phyloP scores from a whole-genome alignment of 192 early-diverging fungal genomes.

The Backusella australiensis region DNA sequence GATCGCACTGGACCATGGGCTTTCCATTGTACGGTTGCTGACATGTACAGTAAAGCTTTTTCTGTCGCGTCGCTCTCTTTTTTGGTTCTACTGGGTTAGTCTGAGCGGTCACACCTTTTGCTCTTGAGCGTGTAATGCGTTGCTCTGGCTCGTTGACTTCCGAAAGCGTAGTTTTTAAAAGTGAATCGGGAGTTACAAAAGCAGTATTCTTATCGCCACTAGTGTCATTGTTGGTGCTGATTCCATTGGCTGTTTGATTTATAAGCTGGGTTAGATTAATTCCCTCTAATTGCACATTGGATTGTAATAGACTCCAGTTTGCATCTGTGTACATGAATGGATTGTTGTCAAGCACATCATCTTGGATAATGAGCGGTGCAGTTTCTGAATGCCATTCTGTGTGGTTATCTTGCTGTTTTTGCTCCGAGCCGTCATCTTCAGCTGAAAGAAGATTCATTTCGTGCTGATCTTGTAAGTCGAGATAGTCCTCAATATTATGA shows the following conservation, averaged over 20 bases:
- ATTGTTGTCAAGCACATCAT: background rate
- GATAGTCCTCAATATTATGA: slow-evolving; percentile 26
- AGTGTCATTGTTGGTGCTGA: background rate
- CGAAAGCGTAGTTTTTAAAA: background rate
- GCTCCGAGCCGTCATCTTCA: background rate
- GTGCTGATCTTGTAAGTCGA: slow-evolving; percentile 13
- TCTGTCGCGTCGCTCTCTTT: slow-evolving; percentile 20
- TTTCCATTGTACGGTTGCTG: slow-evolving; percentile 63
- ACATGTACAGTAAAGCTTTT: slow-evolving; percentile 71
- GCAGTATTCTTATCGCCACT: background rate
- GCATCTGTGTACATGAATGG: slow-evolving; percentile 6
- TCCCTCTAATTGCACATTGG: background rate
- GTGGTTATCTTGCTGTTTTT: background rate
- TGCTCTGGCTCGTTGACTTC: background rate
- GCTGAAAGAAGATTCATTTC: slow-evolving; percentile 4
- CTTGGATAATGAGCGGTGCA: background rate
- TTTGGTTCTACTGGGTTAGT: background rate
- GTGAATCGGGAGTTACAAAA: background rate
- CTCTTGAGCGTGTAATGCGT: slow-evolving; percentile 7
- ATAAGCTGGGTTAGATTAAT: background rate
- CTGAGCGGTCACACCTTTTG: background rate
- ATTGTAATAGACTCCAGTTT: background rate
- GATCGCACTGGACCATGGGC: slow-evolving; percentile 78
- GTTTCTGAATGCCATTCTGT: slow-evolving; percentile 3
- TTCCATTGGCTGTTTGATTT: background rate